Conservation (phyloP, 352 stramenopile species). For the Hyaloperonospora arabidopsidis region DNA sequence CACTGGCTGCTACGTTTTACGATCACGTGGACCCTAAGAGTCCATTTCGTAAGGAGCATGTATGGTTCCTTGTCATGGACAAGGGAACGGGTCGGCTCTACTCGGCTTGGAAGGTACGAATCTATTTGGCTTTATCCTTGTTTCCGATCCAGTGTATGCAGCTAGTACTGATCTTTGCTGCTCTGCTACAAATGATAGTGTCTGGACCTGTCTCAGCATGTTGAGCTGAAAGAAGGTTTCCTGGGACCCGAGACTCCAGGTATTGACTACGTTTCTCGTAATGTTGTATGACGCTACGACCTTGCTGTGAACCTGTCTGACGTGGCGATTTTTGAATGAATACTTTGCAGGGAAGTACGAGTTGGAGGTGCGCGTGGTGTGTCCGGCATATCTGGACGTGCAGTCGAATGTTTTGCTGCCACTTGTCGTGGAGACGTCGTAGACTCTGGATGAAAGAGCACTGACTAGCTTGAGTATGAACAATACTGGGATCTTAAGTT, state of each 20-base stretch:
- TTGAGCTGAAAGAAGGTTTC: conserved; percentile 51
- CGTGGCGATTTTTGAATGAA: conserved; percentile 2
- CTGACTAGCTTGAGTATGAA: background rate
- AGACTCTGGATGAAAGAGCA: background rate
- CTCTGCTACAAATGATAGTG: conserved; percentile 21
- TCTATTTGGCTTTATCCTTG: background rate
- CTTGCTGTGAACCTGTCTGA: background rate
- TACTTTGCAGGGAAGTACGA: conserved; percentile 49
- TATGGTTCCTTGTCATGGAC: conserved; percentile 68
- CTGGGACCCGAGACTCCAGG: conserved; percentile 48
- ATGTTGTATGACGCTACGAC: background rate
- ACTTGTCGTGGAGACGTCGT: conserved; percentile 37
- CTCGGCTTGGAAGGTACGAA: conserved; percentile 54
- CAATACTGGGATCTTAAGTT: too few relatives aligned
- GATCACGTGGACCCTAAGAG: conserved; percentile 58
- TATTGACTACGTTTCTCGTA: conserved; percentile 12
- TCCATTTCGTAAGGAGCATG: conserved; percentile 64
- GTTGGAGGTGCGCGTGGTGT: conserved; percentile 67
- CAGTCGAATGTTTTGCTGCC: conserved; percentile 33
- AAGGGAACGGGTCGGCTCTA: conserved; percentile 50
- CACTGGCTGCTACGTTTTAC: conserved; percentile 56
- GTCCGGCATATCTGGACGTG: conserved; percentile 51
- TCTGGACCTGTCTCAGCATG: conserved; percentile 42
- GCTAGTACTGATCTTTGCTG: conserved; percentile 4
- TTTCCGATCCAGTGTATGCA: background rate